Evolutionary conservation across 176 grass and related monocot genomes (phyloP), one percentile per base, ranked within the genome.

Genomic region (Oryza rufipogon): DNA sequence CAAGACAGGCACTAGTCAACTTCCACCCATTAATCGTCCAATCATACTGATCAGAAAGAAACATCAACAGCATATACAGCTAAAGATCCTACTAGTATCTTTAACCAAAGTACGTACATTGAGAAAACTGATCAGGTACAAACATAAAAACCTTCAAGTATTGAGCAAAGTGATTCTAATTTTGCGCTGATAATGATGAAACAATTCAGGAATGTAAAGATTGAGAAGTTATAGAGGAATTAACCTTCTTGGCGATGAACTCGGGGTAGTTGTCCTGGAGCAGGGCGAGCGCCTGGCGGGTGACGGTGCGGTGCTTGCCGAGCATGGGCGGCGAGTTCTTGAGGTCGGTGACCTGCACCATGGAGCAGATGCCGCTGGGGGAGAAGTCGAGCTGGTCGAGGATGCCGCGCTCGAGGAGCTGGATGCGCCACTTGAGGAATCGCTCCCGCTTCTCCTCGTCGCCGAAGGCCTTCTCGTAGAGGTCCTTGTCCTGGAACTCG

Each of bases 261-360:
- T 98, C 96, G 26, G 96, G 96, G 80, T 98, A 98, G 83, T 98
- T 98, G 84, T 98, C 96, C 86, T 98, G 96, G 39, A 98, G 84
- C 77, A 98, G 79, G 4, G 91, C 75, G 9, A 98, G 80, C 0
- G 93, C 93, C 83, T 94, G 96, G 38, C 77, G 88, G 0, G 93
- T 95, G 69, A 93, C 96, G 71, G 87, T 44, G 44, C 96, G 93
- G 79, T 95, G 96, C 87, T 98, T 95, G 76, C 96, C 96, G 47
- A 98, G 89, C 61, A 92, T 91, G 63, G 89, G 89, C 3, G 96
- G 96, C 13, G 96, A 89, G 86, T 98, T 98, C 93, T 90, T 98
- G 77, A 95, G 90, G 77, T 98, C 96, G 0, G 96, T 98, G 80
- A 98, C 92, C 89, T 98, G 96, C 32, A 98, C 93, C 91, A 98